These are phyloP conservation scores for Ceratobasidium sp. DNA, from an alignment of 1,284 basidiomycete genomes.

Conservation along the genomic window DNA sequence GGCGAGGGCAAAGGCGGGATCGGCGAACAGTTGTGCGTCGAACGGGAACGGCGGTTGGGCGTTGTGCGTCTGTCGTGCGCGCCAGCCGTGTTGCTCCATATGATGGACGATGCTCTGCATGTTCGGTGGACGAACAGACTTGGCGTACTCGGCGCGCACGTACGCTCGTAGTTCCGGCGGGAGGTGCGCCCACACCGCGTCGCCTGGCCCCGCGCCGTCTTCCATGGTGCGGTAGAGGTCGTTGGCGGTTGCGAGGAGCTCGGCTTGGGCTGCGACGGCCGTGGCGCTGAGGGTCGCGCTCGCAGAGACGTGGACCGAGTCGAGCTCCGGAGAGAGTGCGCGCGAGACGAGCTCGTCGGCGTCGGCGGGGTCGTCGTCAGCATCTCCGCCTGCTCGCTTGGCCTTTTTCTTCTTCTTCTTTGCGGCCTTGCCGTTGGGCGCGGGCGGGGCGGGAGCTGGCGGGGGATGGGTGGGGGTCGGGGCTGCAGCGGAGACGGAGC, in stretches of 20 bases:
- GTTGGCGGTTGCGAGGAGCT: constrained; percentile 68
- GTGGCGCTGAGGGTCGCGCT: constrained; percentile 62
- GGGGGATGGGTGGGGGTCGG: constrained; percentile 25
- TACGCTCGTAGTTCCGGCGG: constrained; percentile 19
- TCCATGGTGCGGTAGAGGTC: constrained; percentile 71
- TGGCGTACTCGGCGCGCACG: constrained; percentile 21
- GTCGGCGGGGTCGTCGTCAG: no score
- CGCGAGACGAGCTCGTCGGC: constrained; percentile 24
- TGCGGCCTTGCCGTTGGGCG: constrained; percentile 24
- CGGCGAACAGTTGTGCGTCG: constrained; percentile 69
- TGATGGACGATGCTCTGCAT: constrained; percentile 11
- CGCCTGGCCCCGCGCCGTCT: constrained; percentile 54
- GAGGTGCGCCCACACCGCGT: constrained; percentile 3
- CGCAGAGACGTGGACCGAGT: constrained; percentile 61
- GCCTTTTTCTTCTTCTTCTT: constrained; percentile 66
- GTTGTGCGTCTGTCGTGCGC: neutral
- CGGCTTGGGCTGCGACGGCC: constrained; percentile 64
- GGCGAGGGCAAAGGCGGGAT: constrained; percentile 67
- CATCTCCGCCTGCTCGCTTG: constrained; percentile 57
- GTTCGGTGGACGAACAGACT: constrained; percentile 18
- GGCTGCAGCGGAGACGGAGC: constrained; percentile 36
- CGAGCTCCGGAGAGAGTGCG: constrained; percentile 62
- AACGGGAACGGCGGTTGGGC: constrained; percentile 68
- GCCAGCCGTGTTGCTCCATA: neutral
- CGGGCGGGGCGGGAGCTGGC: constrained; percentile 2